Evolutionary conservation across 306 rosid species (phyloP), one percentile per base, ranked within the genome.

Genomic region (Carpinus viminea): DNA sequence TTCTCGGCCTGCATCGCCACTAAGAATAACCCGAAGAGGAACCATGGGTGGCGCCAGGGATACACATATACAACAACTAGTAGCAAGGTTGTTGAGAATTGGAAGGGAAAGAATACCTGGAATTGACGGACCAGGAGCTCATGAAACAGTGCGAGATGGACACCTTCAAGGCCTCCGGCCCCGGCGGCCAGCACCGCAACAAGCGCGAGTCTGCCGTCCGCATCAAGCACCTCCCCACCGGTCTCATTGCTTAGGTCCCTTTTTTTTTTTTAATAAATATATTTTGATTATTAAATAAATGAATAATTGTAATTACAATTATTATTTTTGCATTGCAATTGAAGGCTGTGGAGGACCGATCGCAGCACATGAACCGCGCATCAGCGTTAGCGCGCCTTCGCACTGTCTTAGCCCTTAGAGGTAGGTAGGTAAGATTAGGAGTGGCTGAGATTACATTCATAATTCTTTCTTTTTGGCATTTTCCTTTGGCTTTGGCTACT

Each of bases 151-250:
- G 98, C 80, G 91, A 95, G 64, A 78, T 91, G 92, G 89, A 56
- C 7, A 92, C 97, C 17, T 95, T 91, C 83, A 95, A 86, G 82
- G 12, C 96, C 5, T 90, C 97, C 0, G 98, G 98, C 26, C 93
- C 98, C 0, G 98, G 98, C 3, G 98, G 98, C 26, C 98, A 95
- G 76, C 98, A 95, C 82, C 98, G 98, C 46, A 95, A 95, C 89
- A 92, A 92, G 88, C 89, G 96, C 15, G 98, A 95, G 59, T 79
- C 97, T 17, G 88, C 98, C 2, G 98, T 95, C n/a, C 90, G 98
- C 24, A 85, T 95, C 71, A 91, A 90, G 79, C 98, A 95, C 85
- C 73, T 88, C 38, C 98, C 98, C 55, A 90, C 98, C 36, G 97
- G 96, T 7, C 82, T 95, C 60, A 74, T 86, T 41, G 92, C 97